Percentiles rank a stretch among this genome's conserved stretches.
Conservation (phyloP, 257 asterid species). For the Nicotiana sylvestris region DNA sequence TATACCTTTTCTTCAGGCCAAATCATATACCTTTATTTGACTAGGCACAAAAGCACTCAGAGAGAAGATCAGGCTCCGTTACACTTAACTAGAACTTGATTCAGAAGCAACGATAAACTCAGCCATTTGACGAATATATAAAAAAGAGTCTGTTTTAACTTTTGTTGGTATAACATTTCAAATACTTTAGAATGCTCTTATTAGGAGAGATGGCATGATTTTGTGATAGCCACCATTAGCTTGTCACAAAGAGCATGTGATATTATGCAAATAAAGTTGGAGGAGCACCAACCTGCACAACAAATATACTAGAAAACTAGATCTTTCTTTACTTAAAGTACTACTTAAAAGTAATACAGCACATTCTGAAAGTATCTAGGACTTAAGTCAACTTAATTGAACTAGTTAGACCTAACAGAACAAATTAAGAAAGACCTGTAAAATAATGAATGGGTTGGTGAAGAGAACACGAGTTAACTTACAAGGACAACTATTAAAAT, state of each 20-base stretch:
- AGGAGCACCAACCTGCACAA: neutral
- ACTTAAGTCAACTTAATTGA: neutral
- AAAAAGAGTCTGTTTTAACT: neutral
- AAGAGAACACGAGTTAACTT: neutral
- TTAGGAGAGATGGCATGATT: neutral
- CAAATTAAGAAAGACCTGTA: no score
- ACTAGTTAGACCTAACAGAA: neutral
- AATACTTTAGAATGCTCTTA: neutral
- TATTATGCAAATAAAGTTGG: neutral
- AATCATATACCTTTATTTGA: neutral
- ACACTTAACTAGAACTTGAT: neutral
- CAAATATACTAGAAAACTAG: neutral
- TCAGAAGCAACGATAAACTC: no score
- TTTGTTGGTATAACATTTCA: neutral
- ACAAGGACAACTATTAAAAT: neutral
- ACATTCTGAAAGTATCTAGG: neutral
- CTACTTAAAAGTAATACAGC: neutral
- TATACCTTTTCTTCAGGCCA: no score
- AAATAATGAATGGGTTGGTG: neutral
- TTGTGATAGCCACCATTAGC: neutral
- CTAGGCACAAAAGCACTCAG: neutral
- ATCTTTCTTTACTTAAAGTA: neutral
- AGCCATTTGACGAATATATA: neutral
- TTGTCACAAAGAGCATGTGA: neutral
- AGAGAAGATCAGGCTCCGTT: neutral